A percentile compares a stretch with the other conserved stretches of the same genome.
phyloP scores from a whole-genome alignment of 768 basidiomycete genomes.

The Brasilioporus rufonigricans region DNA sequence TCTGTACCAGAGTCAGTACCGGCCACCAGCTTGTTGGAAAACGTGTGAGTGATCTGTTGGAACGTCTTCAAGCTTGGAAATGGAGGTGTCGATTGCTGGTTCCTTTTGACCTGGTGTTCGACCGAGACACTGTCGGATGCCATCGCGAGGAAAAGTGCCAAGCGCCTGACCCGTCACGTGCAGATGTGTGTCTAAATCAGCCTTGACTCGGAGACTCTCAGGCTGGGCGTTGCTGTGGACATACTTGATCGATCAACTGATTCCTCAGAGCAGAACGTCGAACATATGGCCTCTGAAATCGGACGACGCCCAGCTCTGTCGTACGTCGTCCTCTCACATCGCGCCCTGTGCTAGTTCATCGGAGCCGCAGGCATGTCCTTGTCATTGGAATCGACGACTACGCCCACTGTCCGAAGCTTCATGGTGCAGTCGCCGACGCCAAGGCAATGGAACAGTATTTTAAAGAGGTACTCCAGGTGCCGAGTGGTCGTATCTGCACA shows the following conservation, averaged over 20 bases:
- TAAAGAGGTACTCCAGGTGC: conserved; percentile 27
- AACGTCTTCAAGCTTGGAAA: too few relatives aligned
- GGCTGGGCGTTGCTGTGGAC: neutral
- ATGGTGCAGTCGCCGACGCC: conserved; percentile 32
- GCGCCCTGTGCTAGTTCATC: too few relatives aligned
- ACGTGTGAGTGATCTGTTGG: too few relatives aligned
- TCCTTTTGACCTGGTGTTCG: too few relatives aligned
- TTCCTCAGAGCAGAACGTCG: neutral
- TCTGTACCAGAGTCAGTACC: too few relatives aligned
- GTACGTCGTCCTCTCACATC: neutral
- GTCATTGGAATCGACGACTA: conserved; percentile 47
- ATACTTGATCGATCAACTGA: neutral
- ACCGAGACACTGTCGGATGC: too few relatives aligned
- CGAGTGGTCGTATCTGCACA: conserved; percentile 32
- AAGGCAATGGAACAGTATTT: conserved; percentile 37
- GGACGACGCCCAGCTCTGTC: neutral
- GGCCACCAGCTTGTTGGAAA: too few relatives aligned
- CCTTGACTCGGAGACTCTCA: too few relatives aligned
- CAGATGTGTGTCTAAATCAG: too few relatives aligned
- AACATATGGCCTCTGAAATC: neutral
- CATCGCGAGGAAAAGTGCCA: too few relatives aligned
- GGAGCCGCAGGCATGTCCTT: conserved; percentile 31
- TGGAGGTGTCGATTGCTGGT: too few relatives aligned
- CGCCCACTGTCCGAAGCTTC: conserved; percentile 24
- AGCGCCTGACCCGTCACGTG: too few relatives aligned